Base-by-base conservation (phyloP, 805 yeast species). In the Metschnikowia noctiluminum region DNA sequence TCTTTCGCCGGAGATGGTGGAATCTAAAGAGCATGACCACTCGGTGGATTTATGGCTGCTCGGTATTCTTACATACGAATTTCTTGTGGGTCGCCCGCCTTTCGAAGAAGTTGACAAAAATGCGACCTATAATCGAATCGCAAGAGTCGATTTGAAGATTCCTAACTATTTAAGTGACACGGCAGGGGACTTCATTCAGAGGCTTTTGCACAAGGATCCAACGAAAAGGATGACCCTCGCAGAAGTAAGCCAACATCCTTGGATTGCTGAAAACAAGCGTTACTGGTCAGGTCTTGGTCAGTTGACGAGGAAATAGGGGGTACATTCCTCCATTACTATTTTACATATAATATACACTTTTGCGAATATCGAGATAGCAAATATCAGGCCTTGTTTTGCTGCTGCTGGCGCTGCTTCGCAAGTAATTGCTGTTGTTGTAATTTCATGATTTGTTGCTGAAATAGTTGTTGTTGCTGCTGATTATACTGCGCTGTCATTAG, bases 1-100 rank as follows among this genome's bases (percentile, higher is more conserved):
- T 59, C 68, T 94, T 13, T 95, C 98, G 0, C 99, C 99, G 7
- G 99, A 92, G 68, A 84, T 94, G 87, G 88, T 92, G 7, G 94
- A 86, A 52, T 83, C 87, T 1, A 82, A 79, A 57, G 87, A 83
- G 10, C 94, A 92, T 59, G 92, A 87, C 57, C 77, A 76, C 45
- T 76, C 76, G 44, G 96, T 89, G 0, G 99, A 92, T 63, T 78
- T 86, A 2, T 92, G 99, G 99, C 89, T 97, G 1, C 70, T 92
- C 46, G 99, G 99, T 0, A 82, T 92, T 2, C 65, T 92, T 35
- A 77, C 90, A 53, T 92, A 85, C 61, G 99, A 92, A 64, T 78
- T 94, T 43, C 68, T 92, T 1, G 90, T 86, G 4, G 98, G 97
- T 0, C 74, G 77, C 41, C 97, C 99, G 0, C 98, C 98, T 0